Conservation (phyloP, 192 early-diverging fungal genomes). For the Chytriomyces sp. region DNA sequence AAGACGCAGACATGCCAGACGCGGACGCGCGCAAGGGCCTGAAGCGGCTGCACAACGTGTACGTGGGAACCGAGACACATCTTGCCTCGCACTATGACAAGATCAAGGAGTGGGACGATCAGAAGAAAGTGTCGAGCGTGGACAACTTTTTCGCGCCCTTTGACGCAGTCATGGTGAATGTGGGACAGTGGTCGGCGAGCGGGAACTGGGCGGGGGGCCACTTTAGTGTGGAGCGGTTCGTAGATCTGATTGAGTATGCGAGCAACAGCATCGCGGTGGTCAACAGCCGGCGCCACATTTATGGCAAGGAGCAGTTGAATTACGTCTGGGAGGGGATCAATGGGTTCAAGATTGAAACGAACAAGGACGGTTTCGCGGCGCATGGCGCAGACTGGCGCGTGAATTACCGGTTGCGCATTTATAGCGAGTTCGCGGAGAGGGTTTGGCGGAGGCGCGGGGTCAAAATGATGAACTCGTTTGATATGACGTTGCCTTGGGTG, state of each 20-base stretch:
- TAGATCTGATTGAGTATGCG: not conserved
- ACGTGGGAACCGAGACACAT: too few relatives aligned
- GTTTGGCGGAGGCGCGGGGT: not conserved
- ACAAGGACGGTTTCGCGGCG: not conserved
- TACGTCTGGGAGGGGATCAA: constrained; percentile 13
- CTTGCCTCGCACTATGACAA: not conserved
- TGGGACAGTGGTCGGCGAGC: constrained; percentile 19
- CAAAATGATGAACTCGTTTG: constrained; percentile 8
- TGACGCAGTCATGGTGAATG: constrained; percentile 2
- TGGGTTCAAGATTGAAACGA: not conserved
- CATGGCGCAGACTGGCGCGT: not conserved
- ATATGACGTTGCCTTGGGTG: constrained; percentile 18
- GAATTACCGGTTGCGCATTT: constrained; percentile 15
- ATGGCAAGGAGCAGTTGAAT: not conserved
- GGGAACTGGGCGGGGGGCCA: constrained; percentile 3
- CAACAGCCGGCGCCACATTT: not conserved
- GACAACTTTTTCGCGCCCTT: not conserved
- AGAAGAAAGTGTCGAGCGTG: not conserved
- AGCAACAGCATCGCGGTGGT: not conserved
- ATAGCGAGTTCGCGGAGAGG: not conserved
- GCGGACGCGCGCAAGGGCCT: not conserved
- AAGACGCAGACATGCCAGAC: not conserved
- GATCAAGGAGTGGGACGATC: not conserved
- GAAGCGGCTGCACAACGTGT: not conserved
- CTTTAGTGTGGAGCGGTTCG: not conserved